Conservation (phyloP, 768 basidiomycete genomes). For the Amanita muscaria region DNA sequence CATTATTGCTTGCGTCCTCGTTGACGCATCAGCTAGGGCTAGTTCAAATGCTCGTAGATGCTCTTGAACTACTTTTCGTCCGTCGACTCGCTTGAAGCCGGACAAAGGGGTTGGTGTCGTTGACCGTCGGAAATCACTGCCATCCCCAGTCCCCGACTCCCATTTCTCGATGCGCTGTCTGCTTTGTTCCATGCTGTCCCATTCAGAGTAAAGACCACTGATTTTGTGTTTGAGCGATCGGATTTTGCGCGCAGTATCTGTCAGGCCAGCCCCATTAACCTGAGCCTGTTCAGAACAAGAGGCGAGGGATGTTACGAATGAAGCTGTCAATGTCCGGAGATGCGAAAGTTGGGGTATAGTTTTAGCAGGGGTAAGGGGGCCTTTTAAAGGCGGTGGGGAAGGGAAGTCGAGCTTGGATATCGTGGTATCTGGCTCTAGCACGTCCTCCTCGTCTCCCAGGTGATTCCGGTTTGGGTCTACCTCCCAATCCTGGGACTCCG, state of each 20-base stretch:
- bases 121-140: constrained; percentile 24
- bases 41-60: constrained; percentile 69
- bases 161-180: constrained; percentile 68
- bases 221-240: constrained; percentile 79
- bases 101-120: constrained; percentile 23
- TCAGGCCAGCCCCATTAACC: constrained; percentile 76
- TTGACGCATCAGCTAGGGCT: constrained; percentile 62
- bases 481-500: constrained; percentile 48
- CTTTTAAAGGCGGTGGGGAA: constrained; percentile 35
- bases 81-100: constrained; percentile 46
- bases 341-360: constrained; percentile 60
- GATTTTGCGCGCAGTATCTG: constrained; percentile 81
- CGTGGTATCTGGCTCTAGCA: constrained; percentile 34
- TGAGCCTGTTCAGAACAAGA: constrained; percentile 83
- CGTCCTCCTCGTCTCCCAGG: constrained; percentile 41
- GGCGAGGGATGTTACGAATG: constrained; percentile 65
- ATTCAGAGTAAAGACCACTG: constrained; percentile 71
- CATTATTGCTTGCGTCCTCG: constrained; percentile 78
- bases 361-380: constrained; percentile 47
- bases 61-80: constrained; percentile 65
- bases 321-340: constrained; percentile 65
- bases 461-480: constrained; percentile 41
- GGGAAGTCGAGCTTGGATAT: constrained; percentile 37
- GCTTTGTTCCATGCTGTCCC: constrained; percentile 80
- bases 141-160: constrained; percentile 56